Evolutionary conservation across 805 yeast genomes (phyloP).

Genomic region (Lachancea lanzarotensis): DNA sequence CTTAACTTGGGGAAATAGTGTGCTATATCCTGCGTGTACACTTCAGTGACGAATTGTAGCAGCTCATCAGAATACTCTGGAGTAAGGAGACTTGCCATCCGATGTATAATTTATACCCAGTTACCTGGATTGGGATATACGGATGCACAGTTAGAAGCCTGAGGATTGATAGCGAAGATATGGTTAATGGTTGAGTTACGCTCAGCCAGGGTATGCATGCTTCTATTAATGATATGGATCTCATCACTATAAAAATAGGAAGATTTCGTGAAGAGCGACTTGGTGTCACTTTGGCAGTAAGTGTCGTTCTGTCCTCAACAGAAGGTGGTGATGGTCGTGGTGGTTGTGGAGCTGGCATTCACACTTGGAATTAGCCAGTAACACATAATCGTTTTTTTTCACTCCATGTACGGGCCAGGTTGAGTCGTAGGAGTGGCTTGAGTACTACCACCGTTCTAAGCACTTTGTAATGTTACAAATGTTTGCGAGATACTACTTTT

Average conservation of each 20-base stretch:
- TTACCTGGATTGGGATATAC: not conserved
- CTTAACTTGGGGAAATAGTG: slow-evolving; percentile 28
- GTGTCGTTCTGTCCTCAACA: too few relatives aligned
- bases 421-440: too few relatives aligned
- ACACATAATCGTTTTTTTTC: too few relatives aligned
- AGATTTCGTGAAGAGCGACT: not conserved
- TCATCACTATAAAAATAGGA: not conserved
- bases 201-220: not conserved
- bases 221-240: not conserved
- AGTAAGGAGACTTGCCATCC: slow-evolving; percentile 21
- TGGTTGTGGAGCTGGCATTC: too few relatives aligned
- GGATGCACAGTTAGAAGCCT: not conserved
- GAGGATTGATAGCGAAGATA: not conserved
- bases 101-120: not conserved
- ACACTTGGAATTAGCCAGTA: too few relatives aligned
- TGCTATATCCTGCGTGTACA: slow-evolving; percentile 33
- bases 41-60: slow-evolving; percentile 22
- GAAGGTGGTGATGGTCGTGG: too few relatives aligned
- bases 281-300: not conserved
- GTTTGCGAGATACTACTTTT: too few relatives aligned
- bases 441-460: too few relatives aligned
- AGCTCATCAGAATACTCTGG: slow-evolving; percentile 38
- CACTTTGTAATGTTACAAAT: too few relatives aligned
- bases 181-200: not conserved
- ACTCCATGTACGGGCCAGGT: too few relatives aligned